Evolutionary conservation across 208 protist genomes (phyloP), one percentile per base, ranked within the genome.

Genomic region (Wallacemonas collosoma): DNA sequence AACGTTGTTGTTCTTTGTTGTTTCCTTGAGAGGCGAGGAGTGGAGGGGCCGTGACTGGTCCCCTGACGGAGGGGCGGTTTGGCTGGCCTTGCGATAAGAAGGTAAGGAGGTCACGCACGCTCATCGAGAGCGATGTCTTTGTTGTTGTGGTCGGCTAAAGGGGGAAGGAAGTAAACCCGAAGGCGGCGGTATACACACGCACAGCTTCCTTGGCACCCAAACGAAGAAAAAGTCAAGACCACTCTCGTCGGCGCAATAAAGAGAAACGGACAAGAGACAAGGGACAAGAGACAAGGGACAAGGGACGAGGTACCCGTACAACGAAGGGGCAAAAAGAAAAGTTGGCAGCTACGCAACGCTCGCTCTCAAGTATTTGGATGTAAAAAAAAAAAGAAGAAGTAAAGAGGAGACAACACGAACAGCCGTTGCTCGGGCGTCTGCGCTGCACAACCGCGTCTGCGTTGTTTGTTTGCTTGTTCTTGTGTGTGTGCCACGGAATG

Each of bases 351-450:
- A 50, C 8, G 12, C 45, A 50, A 50, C 45, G 45, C 45, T 50
- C 45, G 45, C 12, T 50, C 45, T 50, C 45, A 50, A 50, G 45
- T 50, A 12, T 50, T 48, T 14, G 44, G 26, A 43, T 57, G 43
- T 0, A 66, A 66, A 62, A 38, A 41, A 64, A 50, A 48, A 65
- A 55, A 71, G 45, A 54, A 43, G 1, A 2, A 68, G n/a, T n/a
- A 15, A 14, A 62, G 36, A 60, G 39, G 68, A 40, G 35, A 62
- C 12, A 26, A 62, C 26, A 26, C 26, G 26, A 17, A 71, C 26
- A 26, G 26, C 26, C 26, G 26, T 26, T 26, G 0, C 26, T 26
- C 26, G 26, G 26, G 26, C 26, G 26, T 26, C 26, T 26, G 26
- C 26, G 26, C 26, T 26, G 26, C 26, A 26, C 26, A 26, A 26